These are phyloP conservation scores for Lasiosphaeris hirsuta DNA, from an alignment of 495 filamentous ascomycete species.

Conservation along the genomic window DNA sequence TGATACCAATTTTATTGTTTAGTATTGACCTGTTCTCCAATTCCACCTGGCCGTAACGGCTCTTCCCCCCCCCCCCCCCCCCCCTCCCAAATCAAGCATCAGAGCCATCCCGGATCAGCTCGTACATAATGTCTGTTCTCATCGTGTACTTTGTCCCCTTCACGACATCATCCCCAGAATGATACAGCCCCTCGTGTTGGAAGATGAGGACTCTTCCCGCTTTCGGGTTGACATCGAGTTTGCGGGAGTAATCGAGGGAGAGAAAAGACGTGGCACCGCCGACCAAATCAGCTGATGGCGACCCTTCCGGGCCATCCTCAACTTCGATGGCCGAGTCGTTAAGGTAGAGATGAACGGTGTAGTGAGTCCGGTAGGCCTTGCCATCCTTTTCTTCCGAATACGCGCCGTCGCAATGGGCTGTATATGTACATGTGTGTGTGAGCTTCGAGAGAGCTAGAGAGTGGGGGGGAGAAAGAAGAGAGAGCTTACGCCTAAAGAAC, in stretches of 20 bases:
- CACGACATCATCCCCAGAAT: not conserved
- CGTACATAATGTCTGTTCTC: too few relatives aligned
- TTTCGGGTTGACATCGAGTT: not conserved
- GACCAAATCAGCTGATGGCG: not conserved
- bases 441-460: too few relatives aligned
- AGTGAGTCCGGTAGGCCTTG: not conserved
- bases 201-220: not conserved
- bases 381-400: not conserved
- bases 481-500: slow-evolving; percentile 2
- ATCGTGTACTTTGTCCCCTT: not conserved
- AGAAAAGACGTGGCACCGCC: not conserved
- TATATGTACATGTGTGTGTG: too few relatives aligned
- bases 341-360: slow-evolving; percentile 1
- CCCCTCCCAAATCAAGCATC: too few relatives aligned
- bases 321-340: not conserved
- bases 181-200: not conserved
- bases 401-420: slow-evolving; percentile 3
- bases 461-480: not conserved
- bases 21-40: too few relatives aligned
- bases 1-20: too few relatives aligned
- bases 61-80: too few relatives aligned
- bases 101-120: too few relatives aligned
- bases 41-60: too few relatives aligned
- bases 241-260: not conserved
- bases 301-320: not conserved